Conservation (phyloP, 176 grass and related monocot genomes). For the Echinochloa phyllopogon region DNA sequence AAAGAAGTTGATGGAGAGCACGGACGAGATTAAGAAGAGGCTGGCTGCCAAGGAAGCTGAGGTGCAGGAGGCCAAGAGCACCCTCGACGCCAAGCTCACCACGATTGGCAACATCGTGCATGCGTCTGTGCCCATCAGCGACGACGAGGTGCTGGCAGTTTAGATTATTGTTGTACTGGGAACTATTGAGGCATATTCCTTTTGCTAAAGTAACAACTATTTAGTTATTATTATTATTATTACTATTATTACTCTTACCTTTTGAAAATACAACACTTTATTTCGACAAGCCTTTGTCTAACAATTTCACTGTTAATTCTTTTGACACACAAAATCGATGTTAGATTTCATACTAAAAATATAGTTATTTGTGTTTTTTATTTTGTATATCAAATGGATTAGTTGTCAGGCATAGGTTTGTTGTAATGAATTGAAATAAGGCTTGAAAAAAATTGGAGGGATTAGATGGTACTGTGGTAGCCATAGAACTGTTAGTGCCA, state of each 20-base stretch:
- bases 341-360: too few species aligned
- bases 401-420: too few species aligned
- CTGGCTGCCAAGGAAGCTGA: conserved; percentile 66
- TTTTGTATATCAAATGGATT: too few species aligned
- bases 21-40: conserved; percentile 74
- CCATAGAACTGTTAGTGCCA: neutral
- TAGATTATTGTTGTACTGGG: neutral
- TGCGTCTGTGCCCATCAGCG: conserved; percentile 67
- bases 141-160: conserved; percentile 60
- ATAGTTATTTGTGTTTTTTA: too few species aligned
- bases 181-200: neutral
- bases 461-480: neutral
- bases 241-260: neutral
- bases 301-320: too few species aligned
- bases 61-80: conserved; percentile 81
- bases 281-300: too few species aligned
- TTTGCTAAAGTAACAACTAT: neutral
- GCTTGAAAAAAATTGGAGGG: too few species aligned
- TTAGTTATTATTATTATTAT: neutral
- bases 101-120: conserved; percentile 84
- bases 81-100: conserved; percentile 62
- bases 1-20: conserved; percentile 67
- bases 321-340: too few species aligned
- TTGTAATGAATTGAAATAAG: too few species aligned
- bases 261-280: too few species aligned